Evolutionary conservation across 768 basidiomycete genomes (phyloP).

Genomic region (Serendipita sp.): DNA sequence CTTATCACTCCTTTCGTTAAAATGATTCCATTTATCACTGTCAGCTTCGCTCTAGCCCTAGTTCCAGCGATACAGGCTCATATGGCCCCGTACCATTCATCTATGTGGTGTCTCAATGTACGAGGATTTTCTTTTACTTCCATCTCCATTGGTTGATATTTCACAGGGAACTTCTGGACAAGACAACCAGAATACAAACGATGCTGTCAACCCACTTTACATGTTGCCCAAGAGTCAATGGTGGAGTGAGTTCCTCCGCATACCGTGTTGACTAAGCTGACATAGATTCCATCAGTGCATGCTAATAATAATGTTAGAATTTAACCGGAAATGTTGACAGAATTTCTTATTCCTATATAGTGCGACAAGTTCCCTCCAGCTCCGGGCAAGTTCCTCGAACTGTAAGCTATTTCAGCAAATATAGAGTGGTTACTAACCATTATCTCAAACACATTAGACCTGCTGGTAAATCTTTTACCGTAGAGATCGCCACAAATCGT

Average conservation of each 20-base stretch:
- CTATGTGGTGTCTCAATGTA: too few relatives aligned
- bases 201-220: slow-evolving; percentile 1
- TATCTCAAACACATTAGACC: neutral
- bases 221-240: neutral
- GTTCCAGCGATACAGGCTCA: too few relatives aligned
- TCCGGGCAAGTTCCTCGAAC: slow-evolving; percentile 5
- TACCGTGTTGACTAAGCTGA: neutral
- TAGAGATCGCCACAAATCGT: neutral
- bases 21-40: too few relatives aligned
- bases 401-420: neutral
- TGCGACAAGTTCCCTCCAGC: slow-evolving; percentile 6
- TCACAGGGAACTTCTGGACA: neutral
- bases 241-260: slow-evolving; percentile 1
- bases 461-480: slow-evolving; percentile 2
- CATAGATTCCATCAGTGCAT: neutral
- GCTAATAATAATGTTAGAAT: neutral
- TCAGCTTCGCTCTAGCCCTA: too few relatives aligned
- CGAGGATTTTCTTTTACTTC: neutral
- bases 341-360: neutral
- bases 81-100: too few relatives aligned
- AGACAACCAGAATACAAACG: neutral
- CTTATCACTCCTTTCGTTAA: too few relatives aligned
- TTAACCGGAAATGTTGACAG: neutral
- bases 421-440: neutral
- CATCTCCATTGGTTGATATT: neutral